A percentile compares a stretch with the other conserved stretches of the same genome.
Evolutionary conservation across 352 stramenopile species (phyloP).

Genomic region (Thraustochytrium sp.): DNA sequence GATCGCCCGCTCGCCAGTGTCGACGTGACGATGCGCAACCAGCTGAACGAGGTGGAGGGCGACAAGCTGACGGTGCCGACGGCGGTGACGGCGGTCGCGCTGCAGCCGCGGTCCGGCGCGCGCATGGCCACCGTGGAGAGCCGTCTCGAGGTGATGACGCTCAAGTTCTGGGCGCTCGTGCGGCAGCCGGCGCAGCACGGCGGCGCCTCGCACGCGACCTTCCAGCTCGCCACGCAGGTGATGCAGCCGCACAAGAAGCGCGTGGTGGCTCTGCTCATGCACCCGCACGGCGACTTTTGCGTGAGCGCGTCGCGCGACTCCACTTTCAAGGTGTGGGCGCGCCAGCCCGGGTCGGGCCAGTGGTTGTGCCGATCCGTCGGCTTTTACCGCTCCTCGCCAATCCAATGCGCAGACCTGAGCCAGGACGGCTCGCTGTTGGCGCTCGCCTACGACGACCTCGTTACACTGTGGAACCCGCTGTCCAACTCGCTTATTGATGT

Average conservation of each 20-base stretch:
- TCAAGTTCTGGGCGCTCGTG: constrained; percentile 43
- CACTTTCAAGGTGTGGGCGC: constrained; percentile 72
- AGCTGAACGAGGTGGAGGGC: constrained; percentile 23
- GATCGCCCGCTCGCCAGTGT: constrained; percentile 8
- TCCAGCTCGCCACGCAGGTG: constrained; percentile 70
- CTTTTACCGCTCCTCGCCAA: constrained; percentile 63
- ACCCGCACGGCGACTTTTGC: constrained; percentile 52
- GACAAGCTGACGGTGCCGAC: constrained; percentile 12
- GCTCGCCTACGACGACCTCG: constrained; percentile 66
- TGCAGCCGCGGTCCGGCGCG: background rate
- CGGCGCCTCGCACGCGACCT: constrained; percentile 49
- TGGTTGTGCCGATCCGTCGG: constrained; percentile 73
- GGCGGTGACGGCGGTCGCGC: background rate
- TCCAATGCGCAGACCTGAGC: constrained; percentile 65
- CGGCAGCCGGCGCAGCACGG: background rate
- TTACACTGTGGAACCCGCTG: constrained; percentile 73
- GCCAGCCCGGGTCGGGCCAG: background rate
- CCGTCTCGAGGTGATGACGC: background rate
- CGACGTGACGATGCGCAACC: constrained; percentile 39
- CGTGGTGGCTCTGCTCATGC: constrained; percentile 55
- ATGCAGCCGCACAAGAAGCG: constrained; percentile 65
- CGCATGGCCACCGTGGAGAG: constrained; percentile 35
- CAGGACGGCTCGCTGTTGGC: constrained; percentile 70
- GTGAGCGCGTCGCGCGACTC: constrained; percentile 63
- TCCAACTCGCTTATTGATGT: constrained; percentile 68